Evolutionary conservation across 2,329 filamentous ascomycete species (phyloP), one percentile per base, ranked within the genome.

Genomic region (Beauveria scarabaeidicola): DNA sequence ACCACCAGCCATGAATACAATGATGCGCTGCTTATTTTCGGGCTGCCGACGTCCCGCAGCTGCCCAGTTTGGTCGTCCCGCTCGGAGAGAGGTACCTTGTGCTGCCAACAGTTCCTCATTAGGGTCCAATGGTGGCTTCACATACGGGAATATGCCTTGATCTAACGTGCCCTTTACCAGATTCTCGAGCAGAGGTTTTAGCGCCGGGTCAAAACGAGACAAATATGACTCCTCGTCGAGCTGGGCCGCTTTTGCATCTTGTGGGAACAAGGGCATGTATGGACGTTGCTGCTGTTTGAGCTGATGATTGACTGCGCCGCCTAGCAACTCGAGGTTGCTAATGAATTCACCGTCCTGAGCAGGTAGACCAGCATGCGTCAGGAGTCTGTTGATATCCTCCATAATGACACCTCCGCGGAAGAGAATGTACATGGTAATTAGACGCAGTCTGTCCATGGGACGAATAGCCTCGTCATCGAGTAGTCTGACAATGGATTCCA

Each of bases 51-150:
- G 81, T 47, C 91, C 86, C 10, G 89, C 87, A 57, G 90, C 90
- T 2, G 94, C 94, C 94, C 94, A 99, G 46, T 92, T 96, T 1
- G 93, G 94, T 68, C 96, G 95, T 17, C 91, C 91, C 10, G 90
- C 90, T 61, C 94, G 88, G 25, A 99, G 81, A 15, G 93, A 97
- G 13, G 89, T 84, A 64, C 89, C 81, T 27, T 82, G 75, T 4
- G 75, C 77, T 6, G 79, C 76, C 48, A 83, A 68, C 41, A 83
- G 74, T 61, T 87, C 83, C 60, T 83, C 81, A 62, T 83, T 81
- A 17, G 80, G 78, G 65, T 87, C 85, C 44, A 85, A 74, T 6
- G 88, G 86, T 5, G 87, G 87, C 62, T 88, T 87, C 61, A 88
- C 84, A 63, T 88, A 91, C 1, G 90, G 90, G 65, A 92, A 93